phyloP scores from a whole-genome alignment of 495 filamentous ascomycete genomes.

The Hypoxylon intermedium region DNA sequence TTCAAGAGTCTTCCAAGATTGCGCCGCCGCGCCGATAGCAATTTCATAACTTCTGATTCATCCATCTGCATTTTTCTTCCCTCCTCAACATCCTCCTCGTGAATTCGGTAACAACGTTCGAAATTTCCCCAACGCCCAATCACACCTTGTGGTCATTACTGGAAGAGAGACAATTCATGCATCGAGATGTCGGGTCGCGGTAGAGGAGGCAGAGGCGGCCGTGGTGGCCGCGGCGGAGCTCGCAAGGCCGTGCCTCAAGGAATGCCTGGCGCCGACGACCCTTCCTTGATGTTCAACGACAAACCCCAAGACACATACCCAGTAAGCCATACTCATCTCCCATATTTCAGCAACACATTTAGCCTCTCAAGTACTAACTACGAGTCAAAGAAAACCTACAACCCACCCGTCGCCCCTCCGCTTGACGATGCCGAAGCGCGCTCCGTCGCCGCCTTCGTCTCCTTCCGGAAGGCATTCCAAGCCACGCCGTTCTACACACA shows the following conservation, averaged over 20 bases:
- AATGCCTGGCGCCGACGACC: conserved; percentile 46
- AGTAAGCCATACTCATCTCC: conserved; percentile 16
- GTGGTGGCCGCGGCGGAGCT: conserved; percentile 45
- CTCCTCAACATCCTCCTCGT: conserved; percentile 1
- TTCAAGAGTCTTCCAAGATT: conserved; percentile 26
- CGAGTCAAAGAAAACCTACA: conserved; percentile 45
- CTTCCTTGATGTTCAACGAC: conserved; percentile 38
- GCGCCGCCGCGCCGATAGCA: background rate
- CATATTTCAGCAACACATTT: background rate
- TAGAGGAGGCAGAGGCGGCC: conserved; percentile 39
- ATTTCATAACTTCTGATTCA: conserved; percentile 15
- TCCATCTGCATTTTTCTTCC: conserved; percentile 8
- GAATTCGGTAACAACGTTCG: background rate
- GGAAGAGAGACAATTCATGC: conserved; percentile 5
- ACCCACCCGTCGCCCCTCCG: conserved; percentile 49
- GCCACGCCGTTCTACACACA: conserved; percentile 59
- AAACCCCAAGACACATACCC: conserved; percentile 43
- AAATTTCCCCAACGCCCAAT: background rate
- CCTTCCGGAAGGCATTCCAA: conserved; percentile 57
- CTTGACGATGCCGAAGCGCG: conserved; percentile 51
- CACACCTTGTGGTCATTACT: background rate
- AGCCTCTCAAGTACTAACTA: background rate
- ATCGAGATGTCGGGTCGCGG: conserved; percentile 40
- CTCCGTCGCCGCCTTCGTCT: conserved; percentile 54
- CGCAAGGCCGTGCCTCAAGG: conserved; percentile 41